These are phyloP conservation scores for Cicer bijugum DNA, from an alignment of 306 rosid species.

Conservation along the genomic window DNA sequence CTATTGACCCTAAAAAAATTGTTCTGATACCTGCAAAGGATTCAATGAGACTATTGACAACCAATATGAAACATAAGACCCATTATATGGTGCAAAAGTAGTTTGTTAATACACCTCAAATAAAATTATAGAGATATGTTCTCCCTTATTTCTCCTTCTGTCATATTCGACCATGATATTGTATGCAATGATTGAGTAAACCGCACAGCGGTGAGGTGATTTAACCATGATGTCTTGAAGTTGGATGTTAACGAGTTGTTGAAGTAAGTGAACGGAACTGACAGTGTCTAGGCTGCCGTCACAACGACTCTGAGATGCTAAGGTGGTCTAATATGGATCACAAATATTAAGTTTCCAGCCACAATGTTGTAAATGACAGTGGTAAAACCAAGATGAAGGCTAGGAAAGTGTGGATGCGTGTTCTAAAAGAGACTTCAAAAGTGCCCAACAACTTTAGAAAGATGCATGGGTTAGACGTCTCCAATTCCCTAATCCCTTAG, in stretches of 20 bases:
- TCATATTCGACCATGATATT: neutral
- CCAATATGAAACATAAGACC: neutral
- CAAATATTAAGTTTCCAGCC: too few species aligned
- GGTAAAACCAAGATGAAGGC: too few species aligned
- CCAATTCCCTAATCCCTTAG: neutral
- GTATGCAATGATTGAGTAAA: neutral
- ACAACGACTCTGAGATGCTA: too few species aligned
- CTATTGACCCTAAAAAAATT: neutral
- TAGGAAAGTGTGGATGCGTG: too few species aligned
- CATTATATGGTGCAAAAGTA: neutral
- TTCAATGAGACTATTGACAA: neutral
- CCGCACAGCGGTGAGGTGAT: neutral
- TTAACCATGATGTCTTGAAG: neutral
- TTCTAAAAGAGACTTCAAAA: too few species aligned
- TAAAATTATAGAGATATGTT: neutral
- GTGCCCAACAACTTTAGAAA: too few species aligned
- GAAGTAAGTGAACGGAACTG: too few species aligned
- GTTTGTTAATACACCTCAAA: neutral
- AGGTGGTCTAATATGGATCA: too few species aligned
- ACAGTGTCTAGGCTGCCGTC: too few species aligned
- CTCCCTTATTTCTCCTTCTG: neutral
- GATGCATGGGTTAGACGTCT: neutral
- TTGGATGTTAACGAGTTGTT: neutral
- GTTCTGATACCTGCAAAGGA: neutral
- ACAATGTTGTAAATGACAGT: too few species aligned